Evolutionary conservation across 73 alveolate genomes (phyloP).

Genomic region (Effrenium voratum): DNA sequence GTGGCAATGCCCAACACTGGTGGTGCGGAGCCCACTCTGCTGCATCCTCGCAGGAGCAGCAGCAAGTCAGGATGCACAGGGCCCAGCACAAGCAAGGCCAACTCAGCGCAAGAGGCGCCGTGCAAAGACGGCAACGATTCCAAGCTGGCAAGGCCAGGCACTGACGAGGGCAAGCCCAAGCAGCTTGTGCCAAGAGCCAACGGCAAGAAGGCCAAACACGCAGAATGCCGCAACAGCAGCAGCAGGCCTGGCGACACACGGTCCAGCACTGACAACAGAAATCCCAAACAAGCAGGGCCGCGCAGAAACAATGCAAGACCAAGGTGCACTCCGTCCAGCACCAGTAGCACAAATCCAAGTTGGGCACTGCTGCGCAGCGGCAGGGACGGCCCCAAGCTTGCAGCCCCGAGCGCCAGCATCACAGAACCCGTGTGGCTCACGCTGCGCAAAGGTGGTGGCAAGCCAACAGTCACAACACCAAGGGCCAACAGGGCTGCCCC

Average conservation of each 20-base stretch:
- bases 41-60: slow-evolving; percentile 5
- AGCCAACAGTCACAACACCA: background rate
- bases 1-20: background rate
- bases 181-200: no score
- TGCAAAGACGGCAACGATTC: background rate
- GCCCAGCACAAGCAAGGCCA: background rate
- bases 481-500: no score
- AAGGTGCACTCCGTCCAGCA: no score
- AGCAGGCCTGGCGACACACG: no score
- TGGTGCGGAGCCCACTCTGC: slow-evolving; percentile 26
- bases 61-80: background rate
- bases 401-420: background rate
- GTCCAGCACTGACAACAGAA: no score
- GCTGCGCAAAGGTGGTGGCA: background rate
- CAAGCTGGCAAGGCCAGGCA: background rate
- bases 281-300: no score
- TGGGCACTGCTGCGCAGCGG: background rate
- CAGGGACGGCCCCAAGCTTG: background rate
- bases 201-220: no score
- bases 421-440: background rate
- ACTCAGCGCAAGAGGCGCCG: background rate
- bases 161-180: no score
- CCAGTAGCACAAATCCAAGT: no score
- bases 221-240: no score
- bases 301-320: no score